Conservation (phyloP, 2,329 filamentous ascomycete species). For the Aspergillus vadensis region DNA sequence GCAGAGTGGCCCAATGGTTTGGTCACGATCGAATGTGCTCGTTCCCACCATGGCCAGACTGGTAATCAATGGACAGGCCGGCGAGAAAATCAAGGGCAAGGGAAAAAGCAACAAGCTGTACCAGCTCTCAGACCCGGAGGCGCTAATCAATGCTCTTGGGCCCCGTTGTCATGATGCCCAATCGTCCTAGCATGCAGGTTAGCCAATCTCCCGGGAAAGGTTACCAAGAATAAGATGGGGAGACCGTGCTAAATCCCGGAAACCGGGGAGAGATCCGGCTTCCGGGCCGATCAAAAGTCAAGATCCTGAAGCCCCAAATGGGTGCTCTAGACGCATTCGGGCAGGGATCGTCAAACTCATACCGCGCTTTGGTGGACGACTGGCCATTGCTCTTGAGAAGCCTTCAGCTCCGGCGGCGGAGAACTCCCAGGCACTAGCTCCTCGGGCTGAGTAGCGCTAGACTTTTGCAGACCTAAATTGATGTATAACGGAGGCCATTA, state of each 20-base stretch:
- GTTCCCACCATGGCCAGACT: neutral
- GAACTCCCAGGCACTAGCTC: neutral
- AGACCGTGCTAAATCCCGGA: neutral
- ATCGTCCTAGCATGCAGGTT: neutral
- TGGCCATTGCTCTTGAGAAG: neutral
- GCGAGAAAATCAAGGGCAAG: neutral
- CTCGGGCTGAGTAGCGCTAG: neutral
- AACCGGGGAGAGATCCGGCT: neutral
- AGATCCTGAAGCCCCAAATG: neutral
- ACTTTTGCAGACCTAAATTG: neutral
- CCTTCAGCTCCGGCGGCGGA: neutral
- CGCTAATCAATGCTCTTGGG: neutral
- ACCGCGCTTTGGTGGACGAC: neutral
- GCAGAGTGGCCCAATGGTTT: neutral
- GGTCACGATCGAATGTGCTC: neutral
- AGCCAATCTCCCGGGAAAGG: neutral
- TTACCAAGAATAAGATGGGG: neutral
- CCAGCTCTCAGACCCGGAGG: neutral
- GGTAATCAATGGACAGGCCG: neutral
- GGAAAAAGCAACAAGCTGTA: neutral
- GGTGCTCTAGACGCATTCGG: neutral
- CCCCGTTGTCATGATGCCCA: constrained; percentile 1
- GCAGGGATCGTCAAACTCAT: neutral
- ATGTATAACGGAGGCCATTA: neutral
- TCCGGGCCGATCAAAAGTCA: neutral